Evolutionary conservation across 2,329 filamentous ascomycete species (phyloP), one percentile per base, ranked within the genome.

Genomic region (Blastomyces parvus): DNA sequence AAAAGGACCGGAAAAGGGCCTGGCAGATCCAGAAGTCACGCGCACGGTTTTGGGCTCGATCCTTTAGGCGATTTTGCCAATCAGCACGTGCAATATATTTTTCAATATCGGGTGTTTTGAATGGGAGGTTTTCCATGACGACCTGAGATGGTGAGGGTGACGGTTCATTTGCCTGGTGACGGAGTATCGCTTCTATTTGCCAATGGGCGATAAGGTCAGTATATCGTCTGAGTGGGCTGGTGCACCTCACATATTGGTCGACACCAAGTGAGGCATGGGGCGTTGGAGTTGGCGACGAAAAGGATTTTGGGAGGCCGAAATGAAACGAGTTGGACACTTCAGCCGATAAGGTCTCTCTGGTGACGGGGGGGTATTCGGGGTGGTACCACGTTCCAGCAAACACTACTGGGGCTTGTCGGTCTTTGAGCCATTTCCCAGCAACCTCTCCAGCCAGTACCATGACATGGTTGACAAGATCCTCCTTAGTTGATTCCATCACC

Each of bases 121-220:
- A 86, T 2, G 84, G 82, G 4, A 86, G 74, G 63, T 71, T 69
- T 22, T 69, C 66, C 57, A 67, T 63, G 58, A 71, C 63, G 57
- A 72, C 70, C 3, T 68, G 63, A 6, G 68, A 67, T 36, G 70
- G 70, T 58, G 78, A 67, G 30, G 83, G 74, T n/a, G 72, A 71
- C 14, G 72, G 71, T 17, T 79, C 79, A 38, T 73, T 69, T 13
- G 80, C 77, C 72, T 87, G 84, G 65, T 82, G 78, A 13, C 82
- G 81, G 50, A 88, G 68, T 1, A 83, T 84, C 7, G 84, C 82
- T 74, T 87, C 84, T 57, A 86, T 85, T 67, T 88, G 85, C 79
- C 85, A 87, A 70, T 87, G 84, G 13, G 79, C 75, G 56, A 87
- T 77, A 70, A 87, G 79, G 71, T 88, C 85, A 57, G 77, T 78